Evolutionary conservation across 2,329 filamentous ascomycete species (phyloP).

Genomic region (Penicillium sp.): DNA sequence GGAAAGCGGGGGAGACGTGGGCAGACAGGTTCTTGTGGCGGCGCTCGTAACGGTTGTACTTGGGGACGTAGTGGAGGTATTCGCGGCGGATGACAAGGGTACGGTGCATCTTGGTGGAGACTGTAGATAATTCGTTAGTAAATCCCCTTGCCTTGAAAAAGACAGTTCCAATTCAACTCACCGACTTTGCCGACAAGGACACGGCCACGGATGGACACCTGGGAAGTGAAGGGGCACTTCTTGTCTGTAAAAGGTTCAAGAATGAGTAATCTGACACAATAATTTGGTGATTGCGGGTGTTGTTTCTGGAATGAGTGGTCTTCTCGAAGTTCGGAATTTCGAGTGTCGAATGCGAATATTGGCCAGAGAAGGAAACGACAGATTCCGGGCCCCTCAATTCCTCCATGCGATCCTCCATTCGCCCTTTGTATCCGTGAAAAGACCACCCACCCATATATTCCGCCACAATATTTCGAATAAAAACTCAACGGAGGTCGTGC

Average conservation of each 20-base stretch:
- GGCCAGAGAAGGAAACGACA: neutral
- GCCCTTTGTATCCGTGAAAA: constrained; percentile 13
- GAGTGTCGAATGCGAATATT: neutral
- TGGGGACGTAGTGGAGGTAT: constrained; percentile 99
- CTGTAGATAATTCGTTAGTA: constrained; percentile 27
- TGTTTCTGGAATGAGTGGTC: constrained; percentile 10
- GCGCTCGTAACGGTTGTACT: constrained; percentile 99
- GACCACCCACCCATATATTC: constrained; percentile 17
- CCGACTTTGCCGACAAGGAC: constrained; percentile 94
- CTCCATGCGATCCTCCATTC: constrained; percentile 5
- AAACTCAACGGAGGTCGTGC: constrained; percentile 45
- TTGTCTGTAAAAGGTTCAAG: constrained; percentile 66
- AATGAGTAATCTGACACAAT: constrained; percentile 24
- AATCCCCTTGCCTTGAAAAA: neutral
- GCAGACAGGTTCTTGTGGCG: constrained; percentile 99
- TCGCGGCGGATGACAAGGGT: constrained; percentile 98
- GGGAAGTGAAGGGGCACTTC: constrained; percentile 99
- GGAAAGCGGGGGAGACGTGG: constrained; percentile 99
- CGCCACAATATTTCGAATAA: constrained; percentile 12
- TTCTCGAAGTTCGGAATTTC: constrained; percentile 7
- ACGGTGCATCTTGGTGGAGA: constrained; percentile 99
- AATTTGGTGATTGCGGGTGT: neutral
- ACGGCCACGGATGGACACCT: constrained; percentile 99
- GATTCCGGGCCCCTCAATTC: constrained; percentile 1
- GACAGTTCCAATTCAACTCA: constrained; percentile 9